phyloP scores from a whole-genome alignment of 495 filamentous ascomycete species.

The Monascus purpureus region DNA sequence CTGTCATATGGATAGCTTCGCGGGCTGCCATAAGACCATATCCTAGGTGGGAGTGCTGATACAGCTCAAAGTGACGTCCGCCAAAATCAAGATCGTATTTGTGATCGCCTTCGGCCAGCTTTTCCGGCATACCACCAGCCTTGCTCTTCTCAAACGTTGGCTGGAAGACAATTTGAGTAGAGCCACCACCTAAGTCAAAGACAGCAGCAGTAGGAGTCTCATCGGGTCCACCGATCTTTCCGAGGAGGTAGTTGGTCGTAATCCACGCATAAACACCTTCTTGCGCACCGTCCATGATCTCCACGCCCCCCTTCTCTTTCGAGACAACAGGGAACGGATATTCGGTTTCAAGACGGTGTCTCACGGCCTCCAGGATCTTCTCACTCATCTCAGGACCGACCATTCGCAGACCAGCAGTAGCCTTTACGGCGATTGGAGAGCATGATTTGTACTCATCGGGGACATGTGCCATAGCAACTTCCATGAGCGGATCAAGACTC shows the following conservation, averaged over 20 bases:
- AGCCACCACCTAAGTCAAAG: constrained; percentile 92
- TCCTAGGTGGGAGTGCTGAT: constrained; percentile 95
- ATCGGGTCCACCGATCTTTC: constrained; percentile 89
- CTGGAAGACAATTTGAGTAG: constrained; percentile 95
- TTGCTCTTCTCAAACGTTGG: constrained; percentile 73
- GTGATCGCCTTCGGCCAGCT: constrained; percentile 79
- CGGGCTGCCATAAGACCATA: constrained; percentile 95
- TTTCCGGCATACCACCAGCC: constrained; percentile 75
- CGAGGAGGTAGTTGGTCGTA: constrained; percentile 93
- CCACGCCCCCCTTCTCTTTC: constrained; percentile 67
- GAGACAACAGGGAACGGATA: constrained; percentile 93
- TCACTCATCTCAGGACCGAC: constrained; percentile 69
- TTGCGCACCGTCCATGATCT: constrained; percentile 91
- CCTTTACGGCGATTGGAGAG: constrained; percentile 88
- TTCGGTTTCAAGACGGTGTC: constrained; percentile 64
- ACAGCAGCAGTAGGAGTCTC: constrained; percentile 82
- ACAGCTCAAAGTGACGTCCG: constrained; percentile 81
- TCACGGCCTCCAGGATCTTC: constrained; percentile 75
- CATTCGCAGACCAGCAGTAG: constrained; percentile 81
- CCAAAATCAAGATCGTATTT: constrained; percentile 89
- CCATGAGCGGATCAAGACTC: constrained; percentile 78
- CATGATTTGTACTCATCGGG: constrained; percentile 79
- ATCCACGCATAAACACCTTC: constrained; percentile 99
- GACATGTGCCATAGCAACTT: constrained; percentile 66
- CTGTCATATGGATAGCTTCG: constrained; percentile 59